Evolutionary conservation across 2,329 filamentous ascomycete species (phyloP).

Genomic region (Claviceps sorghi): DNA sequence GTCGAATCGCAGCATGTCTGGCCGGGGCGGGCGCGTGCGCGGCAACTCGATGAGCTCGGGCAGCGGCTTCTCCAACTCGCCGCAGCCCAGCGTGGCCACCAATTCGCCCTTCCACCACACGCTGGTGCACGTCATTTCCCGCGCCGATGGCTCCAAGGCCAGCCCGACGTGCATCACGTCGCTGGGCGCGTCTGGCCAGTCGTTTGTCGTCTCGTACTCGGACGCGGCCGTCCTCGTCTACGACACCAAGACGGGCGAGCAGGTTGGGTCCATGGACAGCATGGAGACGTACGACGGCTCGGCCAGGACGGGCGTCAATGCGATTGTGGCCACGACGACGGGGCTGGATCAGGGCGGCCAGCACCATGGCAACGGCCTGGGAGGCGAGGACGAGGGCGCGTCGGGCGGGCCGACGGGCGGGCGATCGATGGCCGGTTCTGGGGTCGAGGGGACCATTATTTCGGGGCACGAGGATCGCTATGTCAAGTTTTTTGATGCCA

Average conservation of each 20-base stretch:
- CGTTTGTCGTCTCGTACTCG: conserved; percentile 84
- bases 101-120: conserved; percentile 78
- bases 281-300: conserved; percentile 87
- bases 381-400: conserved; percentile 59
- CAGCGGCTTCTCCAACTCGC: conserved; percentile 77
- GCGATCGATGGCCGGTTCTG: conserved; percentile 50
- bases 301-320: conserved; percentile 65
- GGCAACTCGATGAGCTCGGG: conserved; percentile 91
- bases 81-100: conserved; percentile 76
- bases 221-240: conserved; percentile 86
- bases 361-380: conserved; percentile 38
- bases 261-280: conserved; percentile 85
- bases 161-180: conserved; percentile 90
- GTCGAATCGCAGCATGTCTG: conserved; percentile 38
- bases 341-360: conserved; percentile 56
- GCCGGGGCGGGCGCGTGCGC: conserved; percentile 57
- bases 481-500: conserved; percentile 95
- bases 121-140: conserved; percentile 71
- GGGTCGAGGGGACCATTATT: conserved; percentile 85
- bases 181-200: conserved; percentile 66
- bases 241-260: conserved; percentile 81
- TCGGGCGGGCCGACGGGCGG: conserved; percentile 63
- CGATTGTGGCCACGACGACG: conserved; percentile 73
- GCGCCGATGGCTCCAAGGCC: conserved; percentile 47
- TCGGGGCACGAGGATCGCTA: conserved; percentile 94